phyloP scores from a whole-genome alignment of 1,284 basidiomycete species.

The Leccinum huronense region DNA sequence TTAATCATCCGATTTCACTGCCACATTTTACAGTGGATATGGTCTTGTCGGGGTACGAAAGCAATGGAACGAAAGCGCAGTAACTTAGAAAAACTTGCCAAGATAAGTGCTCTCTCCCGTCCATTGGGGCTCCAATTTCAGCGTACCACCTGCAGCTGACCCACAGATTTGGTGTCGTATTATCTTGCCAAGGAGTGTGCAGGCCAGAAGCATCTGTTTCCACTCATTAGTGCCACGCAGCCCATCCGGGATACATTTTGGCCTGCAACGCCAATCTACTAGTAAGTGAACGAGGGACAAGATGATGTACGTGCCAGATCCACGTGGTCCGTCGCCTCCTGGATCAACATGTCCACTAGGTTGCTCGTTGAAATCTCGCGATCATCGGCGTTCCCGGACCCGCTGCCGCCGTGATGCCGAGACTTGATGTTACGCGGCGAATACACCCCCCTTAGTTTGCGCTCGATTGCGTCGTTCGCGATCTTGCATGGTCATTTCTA shows the following conservation, averaged over 20 bases:
- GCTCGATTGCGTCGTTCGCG: slow-evolving; percentile 50
- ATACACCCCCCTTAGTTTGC: slow-evolving; percentile 80
- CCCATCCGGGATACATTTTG: slow-evolving; percentile 87
- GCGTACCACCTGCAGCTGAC: slow-evolving; percentile 32
- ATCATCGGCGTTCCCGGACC: slow-evolving; percentile 33
- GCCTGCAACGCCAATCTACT: slow-evolving; percentile 39
- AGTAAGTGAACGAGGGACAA: not conserved
- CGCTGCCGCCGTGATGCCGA: slow-evolving; percentile 26
- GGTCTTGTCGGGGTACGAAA: too few relatives aligned
- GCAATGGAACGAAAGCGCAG: too few relatives aligned
- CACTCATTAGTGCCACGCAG: slow-evolving; percentile 65
- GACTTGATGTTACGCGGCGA: slow-evolving; percentile 50
- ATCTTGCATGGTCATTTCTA: slow-evolving; percentile 25
- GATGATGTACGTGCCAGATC: slow-evolving; percentile 61
- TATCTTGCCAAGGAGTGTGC: slow-evolving; percentile 60
- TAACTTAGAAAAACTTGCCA: too few relatives aligned
- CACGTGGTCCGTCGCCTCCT: slow-evolving; percentile 72
- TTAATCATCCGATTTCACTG: too few relatives aligned
- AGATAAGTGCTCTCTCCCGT: slow-evolving; percentile 35
- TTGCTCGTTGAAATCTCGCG: slow-evolving; percentile 79
- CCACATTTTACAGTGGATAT: too few relatives aligned
- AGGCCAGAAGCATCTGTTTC: slow-evolving; percentile 41
- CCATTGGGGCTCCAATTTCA: slow-evolving; percentile 46
- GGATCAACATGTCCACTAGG: slow-evolving; percentile 87
- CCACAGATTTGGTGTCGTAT: slow-evolving; percentile 46